Conservation (phyloP, 768 basidiomycete species). For the Boletales sp. region DNA sequence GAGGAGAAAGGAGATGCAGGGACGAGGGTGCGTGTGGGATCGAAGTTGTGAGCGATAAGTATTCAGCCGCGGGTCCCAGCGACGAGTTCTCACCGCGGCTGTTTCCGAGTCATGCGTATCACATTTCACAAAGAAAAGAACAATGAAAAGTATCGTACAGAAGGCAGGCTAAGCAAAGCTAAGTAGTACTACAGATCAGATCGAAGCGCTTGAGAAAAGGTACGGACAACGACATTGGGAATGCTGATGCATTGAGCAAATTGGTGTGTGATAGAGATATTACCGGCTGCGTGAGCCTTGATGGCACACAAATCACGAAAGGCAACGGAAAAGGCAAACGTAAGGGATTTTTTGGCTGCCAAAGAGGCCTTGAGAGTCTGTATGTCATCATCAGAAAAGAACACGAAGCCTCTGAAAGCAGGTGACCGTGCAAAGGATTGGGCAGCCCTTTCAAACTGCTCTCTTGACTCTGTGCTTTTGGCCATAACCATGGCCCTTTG, state of each 20-base stretch:
- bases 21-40: conserved; percentile 4
- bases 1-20: not conserved
- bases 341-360: conserved; percentile 36
- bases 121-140: not conserved
- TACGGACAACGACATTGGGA: conserved; percentile 15
- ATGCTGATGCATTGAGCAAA: conserved; percentile 26
- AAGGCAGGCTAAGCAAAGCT: not conserved
- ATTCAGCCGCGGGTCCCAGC: too few species aligned
- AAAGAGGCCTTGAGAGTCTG: conserved; percentile 48
- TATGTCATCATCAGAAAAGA: conserved; percentile 35
- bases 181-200: conserved; percentile 5
- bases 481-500: conserved; percentile 4
- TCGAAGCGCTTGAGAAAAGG: conserved; percentile 13
- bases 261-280: conserved; percentile 13
- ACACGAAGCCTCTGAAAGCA: conserved; percentile 19
- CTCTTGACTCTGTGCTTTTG: not conserved
- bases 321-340: conserved; percentile 54
- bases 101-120: not conserved
- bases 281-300: conserved; percentile 44
- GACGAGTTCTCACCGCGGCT: too few species aligned
- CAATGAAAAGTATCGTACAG: not conserved
- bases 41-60: conserved; percentile 4
- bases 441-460: conserved; percentile 24
- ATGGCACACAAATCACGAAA: conserved; percentile 50
- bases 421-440: conserved; percentile 23